Evolutionary conservation across 78 protist species (phyloP).

Genomic region (Cavenderia fasciculata): DNA sequence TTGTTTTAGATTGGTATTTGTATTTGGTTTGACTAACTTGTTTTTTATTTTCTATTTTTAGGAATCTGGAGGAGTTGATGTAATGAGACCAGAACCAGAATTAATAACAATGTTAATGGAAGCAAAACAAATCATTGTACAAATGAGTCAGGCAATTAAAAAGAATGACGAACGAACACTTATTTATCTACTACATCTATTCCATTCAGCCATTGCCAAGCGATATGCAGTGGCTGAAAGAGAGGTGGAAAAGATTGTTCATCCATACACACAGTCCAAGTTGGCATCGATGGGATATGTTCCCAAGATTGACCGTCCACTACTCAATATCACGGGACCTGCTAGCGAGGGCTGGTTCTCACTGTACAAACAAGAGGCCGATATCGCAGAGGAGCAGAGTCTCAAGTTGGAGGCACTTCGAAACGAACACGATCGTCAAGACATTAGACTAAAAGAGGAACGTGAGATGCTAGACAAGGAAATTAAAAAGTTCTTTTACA

Average conservation of each 20-base stretch:
- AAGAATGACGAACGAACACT: slow-evolving; percentile 65
- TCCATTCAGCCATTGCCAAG: slow-evolving; percentile 51
- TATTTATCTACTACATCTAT: slow-evolving; percentile 41
- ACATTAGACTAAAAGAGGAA: neutral
- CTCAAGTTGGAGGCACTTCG: slow-evolving; percentile 42
- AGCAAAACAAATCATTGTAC: slow-evolving; percentile 58
- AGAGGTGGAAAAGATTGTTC: slow-evolving; percentile 68
- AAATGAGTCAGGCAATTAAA: slow-evolving; percentile 58
- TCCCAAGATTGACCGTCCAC: slow-evolving; percentile 46
- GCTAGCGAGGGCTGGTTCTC: slow-evolving; percentile 41
- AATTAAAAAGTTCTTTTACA: slow-evolving; percentile 39
- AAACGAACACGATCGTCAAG: slow-evolving; percentile 11
- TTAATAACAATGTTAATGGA: slow-evolving; percentile 61
- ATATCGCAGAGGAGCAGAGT: slow-evolving; percentile 4
- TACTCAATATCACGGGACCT: slow-evolving; percentile 50
- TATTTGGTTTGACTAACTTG: neutral
- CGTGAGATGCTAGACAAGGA: slow-evolving; percentile 54
- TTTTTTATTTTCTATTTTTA: neutral
- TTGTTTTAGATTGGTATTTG: neutral
- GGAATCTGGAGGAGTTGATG: slow-evolving; percentile 77
- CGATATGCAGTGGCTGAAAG: slow-evolving; percentile 51
- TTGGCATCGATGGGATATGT: slow-evolving; percentile 58
- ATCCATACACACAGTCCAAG: slow-evolving; percentile 50
- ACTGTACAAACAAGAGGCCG: slow-evolving; percentile 49
- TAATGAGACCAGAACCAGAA: slow-evolving; percentile 79